Percentiles rank a stretch among this genome's conserved stretches.
phyloP scores from a whole-genome alignment of 441 rosid genomes.

The Macaranga tanarius region DNA sequence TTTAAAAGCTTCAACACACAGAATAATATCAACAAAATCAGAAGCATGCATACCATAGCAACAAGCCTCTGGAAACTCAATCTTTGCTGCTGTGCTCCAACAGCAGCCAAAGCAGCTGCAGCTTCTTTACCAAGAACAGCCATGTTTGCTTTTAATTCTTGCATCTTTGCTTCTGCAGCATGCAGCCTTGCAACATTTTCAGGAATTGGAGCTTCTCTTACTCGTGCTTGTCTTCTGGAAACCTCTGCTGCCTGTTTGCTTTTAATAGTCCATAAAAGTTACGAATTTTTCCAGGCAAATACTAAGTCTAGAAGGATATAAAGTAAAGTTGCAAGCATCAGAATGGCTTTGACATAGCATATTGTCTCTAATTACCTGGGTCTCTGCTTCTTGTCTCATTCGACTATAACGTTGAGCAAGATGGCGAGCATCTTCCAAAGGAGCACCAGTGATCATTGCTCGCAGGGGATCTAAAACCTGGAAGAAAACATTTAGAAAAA shows the following conservation, averaged over 20 bases:
- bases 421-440: slow-evolving; percentile 93
- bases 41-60: slow-evolving; percentile 55
- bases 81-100: slow-evolving; percentile 87
- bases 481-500: slow-evolving; percentile 16
- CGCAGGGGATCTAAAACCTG: slow-evolving; percentile 91
- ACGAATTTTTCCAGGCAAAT: slow-evolving; percentile 28
- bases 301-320: slow-evolving; percentile 12
- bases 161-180: slow-evolving; percentile 77
- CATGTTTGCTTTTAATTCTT: slow-evolving; percentile 84
- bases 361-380: slow-evolving; percentile 48
- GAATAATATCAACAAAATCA: slow-evolving; percentile 9
- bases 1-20: slow-evolving; percentile 14
- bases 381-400: slow-evolving; percentile 96
- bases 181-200: slow-evolving; percentile 90
- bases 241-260: slow-evolving; percentile 67
- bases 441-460: slow-evolving; percentile 73
- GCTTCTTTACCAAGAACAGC: slow-evolving; percentile 96
- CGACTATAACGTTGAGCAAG: slow-evolving; percentile 94
- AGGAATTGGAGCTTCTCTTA: slow-evolving; percentile 73
- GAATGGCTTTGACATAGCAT: slow-evolving; percentile 5
- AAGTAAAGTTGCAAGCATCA: slow-evolving; percentile 12
- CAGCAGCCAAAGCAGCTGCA: slow-evolving; percentile 85
- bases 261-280: slow-evolving; percentile 24
- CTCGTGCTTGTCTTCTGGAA: slow-evolving; percentile 68
- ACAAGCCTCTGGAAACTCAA: slow-evolving; percentile 88